Percentiles rank a stretch among this genome's conserved stretches.
phyloP scores from a whole-genome alignment of 441 rosid genomes.

The Pelargonium australe region DNA sequence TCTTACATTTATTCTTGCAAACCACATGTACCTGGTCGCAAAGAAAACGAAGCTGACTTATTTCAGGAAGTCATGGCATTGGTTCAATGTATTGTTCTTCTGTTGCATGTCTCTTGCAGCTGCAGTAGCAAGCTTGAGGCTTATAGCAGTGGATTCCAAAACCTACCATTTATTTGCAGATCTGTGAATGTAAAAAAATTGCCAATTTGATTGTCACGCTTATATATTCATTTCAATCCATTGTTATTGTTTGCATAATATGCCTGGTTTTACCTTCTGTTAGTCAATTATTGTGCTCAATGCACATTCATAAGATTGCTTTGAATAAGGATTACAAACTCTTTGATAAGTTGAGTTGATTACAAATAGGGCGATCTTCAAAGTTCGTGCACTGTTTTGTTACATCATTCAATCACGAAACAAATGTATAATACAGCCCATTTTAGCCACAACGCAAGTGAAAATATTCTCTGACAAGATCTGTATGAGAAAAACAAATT shows the following conservation, averaged over 20 bases:
- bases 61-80: constrained; percentile 65
- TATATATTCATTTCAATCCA: background rate
- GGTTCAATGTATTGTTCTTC: constrained; percentile 67
- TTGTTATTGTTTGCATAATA: background rate
- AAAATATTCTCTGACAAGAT: no score
- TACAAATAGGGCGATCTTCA: no score
- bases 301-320: no score
- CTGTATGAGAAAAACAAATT: no score
- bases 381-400: no score
- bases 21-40: constrained; percentile 75
- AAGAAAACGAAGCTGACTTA: constrained; percentile 40
- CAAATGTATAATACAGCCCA: background rate
- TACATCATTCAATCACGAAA: no score
- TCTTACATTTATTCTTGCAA: constrained; percentile 79
- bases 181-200: constrained; percentile 24
- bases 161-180: constrained; percentile 79
- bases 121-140: constrained; percentile 59
- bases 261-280: no score
- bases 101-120: constrained; percentile 60
- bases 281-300: no score
- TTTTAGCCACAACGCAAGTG: background rate
- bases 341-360: no score
- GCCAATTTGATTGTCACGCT: background rate
- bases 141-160: constrained; percentile 66
- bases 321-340: no score